phyloP scores from a whole-genome alignment of 495 filamentous ascomycete genomes.

The Tuber indicum region DNA sequence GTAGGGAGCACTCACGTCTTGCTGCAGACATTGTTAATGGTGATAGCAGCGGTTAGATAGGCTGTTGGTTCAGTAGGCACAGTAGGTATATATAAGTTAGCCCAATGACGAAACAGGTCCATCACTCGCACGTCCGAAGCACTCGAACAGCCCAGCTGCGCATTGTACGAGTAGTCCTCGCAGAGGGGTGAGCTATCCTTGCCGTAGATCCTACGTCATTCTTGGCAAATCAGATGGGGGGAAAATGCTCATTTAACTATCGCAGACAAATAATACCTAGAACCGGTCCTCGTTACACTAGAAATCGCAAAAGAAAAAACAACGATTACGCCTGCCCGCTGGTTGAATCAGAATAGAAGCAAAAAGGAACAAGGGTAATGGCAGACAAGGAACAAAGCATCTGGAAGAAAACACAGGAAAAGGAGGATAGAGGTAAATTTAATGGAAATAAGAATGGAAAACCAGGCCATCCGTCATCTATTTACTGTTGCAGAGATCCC shows the following conservation, averaged over 20 bases:
- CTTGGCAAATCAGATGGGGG: slow-evolving; percentile 20
- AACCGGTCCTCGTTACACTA: background rate
- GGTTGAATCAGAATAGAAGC: background rate
- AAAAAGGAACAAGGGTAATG: background rate
- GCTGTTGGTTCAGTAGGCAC: background rate
- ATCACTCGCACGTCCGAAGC: slow-evolving; percentile 1
- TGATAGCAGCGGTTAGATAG: background rate
- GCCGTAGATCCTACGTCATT: slow-evolving; percentile 36
- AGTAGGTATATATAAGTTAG: slow-evolving; percentile 5
- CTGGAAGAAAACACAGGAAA: background rate
- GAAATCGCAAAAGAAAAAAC: background rate
- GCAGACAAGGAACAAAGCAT: background rate
- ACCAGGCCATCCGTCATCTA: slow-evolving; percentile 39
- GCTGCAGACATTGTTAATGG: background rate
- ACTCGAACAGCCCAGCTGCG: background rate
- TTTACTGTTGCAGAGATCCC: slow-evolving; percentile 31
- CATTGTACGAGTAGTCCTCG: background rate
- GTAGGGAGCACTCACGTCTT: background rate
- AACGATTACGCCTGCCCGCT: slow-evolving; percentile 5
- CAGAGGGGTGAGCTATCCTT: slow-evolving; percentile 32
- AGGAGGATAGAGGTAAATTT: slow-evolving; percentile 1
- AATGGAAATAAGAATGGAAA: slow-evolving; percentile 11
- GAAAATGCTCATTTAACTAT: slow-evolving; percentile 3
- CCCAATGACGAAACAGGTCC: background rate
- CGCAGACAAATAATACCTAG: background rate